Percentiles rank a stretch among this genome's conserved stretches.
Evolutionary conservation across 1,139 yeast species (phyloP).

Genomic region (Pichia inconspicua): DNA sequence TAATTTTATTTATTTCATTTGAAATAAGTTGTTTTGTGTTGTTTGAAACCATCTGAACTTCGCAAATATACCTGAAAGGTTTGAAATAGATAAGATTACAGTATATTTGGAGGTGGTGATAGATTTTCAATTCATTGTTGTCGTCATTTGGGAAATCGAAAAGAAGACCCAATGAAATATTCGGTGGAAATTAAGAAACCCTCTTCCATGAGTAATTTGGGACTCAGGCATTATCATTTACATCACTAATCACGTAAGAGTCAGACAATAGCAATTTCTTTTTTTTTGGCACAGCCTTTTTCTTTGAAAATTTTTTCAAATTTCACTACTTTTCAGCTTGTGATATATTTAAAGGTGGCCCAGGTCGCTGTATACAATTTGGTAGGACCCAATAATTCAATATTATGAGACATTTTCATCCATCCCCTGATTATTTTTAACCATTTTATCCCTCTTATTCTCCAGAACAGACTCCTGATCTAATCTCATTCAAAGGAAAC

Average conservation of each 20-base stretch:
- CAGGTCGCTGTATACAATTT: neutral
- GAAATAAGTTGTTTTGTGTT: too few species aligned
- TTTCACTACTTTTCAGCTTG: neutral
- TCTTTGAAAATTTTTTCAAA: neutral
- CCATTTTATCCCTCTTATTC: constrained; percentile 7
- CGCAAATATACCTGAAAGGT: too few species aligned
- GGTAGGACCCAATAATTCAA: neutral
- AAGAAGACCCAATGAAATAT: too few species aligned
- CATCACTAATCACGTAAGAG: neutral
- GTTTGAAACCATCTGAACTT: too few species aligned
- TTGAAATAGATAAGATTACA: too few species aligned
- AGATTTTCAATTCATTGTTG: too few species aligned
- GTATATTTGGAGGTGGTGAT: too few species aligned
- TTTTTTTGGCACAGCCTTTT: neutral
- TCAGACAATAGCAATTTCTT: neutral
- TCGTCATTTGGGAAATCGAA: too few species aligned
- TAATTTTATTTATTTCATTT: neutral
- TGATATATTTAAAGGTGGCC: neutral
- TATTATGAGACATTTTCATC: constrained; percentile 5
- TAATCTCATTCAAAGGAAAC: constrained; percentile 13
- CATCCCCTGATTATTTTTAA: constrained; percentile 2
- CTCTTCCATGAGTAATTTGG: neutral
- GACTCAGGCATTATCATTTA: neutral
- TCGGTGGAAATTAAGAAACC: too few species aligned
- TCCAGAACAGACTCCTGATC: constrained; percentile 17